A percentile compares a stretch with the other conserved stretches of the same genome.
These are phyloP conservation scores for Leccinum aurantiacum DNA, from an alignment of 768 basidiomycete species.

Conservation along the genomic window DNA sequence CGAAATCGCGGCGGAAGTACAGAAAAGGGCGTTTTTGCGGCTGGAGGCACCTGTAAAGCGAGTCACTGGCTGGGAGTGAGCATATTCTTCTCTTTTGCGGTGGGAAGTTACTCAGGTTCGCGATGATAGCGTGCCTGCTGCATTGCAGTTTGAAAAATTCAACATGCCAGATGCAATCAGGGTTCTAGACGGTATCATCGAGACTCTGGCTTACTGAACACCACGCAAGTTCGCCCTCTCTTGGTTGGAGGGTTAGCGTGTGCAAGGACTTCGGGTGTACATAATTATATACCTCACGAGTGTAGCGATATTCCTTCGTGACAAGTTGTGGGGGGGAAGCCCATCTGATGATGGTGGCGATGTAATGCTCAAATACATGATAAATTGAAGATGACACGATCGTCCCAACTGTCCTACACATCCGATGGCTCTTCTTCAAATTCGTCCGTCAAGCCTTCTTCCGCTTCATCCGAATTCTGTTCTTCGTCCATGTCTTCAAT, in stretches of 20 bases:
- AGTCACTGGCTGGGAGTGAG: constrained; percentile 94
- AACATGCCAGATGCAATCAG: constrained; percentile 86
- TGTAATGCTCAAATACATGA: neutral
- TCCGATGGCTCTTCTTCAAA: constrained; percentile 47
- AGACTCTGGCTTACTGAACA: constrained; percentile 70
- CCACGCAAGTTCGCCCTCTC: neutral
- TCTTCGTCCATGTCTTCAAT: constrained; percentile 43
- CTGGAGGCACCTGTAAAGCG: constrained; percentile 85
- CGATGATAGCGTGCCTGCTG: constrained; percentile 67
- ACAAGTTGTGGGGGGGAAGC: neutral
- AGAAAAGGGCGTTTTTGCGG: constrained; percentile 84
- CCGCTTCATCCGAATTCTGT: constrained; percentile 42
- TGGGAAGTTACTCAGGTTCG: constrained; percentile 1
- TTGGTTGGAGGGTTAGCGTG: neutral
- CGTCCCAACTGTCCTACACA: constrained; percentile 1
- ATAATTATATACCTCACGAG: constrained; percentile 5
- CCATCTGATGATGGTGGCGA: neutral
- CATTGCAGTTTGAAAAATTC: constrained; percentile 88
- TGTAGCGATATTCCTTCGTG: neutral
- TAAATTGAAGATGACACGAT: neutral
- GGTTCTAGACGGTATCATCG: constrained; percentile 78
- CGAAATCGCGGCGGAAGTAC: constrained; percentile 89
- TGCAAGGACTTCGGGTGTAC: neutral
- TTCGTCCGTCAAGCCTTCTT: constrained; percentile 51
- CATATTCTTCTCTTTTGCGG: constrained; percentile 22